phyloP scores from a whole-genome alignment of 1,284 basidiomycete species.

The Schizopora paradoxa region DNA sequence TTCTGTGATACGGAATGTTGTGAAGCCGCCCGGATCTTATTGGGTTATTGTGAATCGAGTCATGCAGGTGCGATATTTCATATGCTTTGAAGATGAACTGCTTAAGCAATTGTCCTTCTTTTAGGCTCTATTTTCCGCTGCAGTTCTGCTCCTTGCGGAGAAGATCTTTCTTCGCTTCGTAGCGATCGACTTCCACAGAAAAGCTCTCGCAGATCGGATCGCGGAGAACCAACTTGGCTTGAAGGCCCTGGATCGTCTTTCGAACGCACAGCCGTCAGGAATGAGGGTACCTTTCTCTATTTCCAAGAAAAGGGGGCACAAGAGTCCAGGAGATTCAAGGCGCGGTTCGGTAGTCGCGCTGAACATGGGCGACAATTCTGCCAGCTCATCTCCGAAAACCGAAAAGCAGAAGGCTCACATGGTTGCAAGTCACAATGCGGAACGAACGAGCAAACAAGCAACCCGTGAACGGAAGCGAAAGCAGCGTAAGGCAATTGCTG shows the following conservation, averaged over 20 bases:
- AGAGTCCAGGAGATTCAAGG: slow-evolving; percentile 24
- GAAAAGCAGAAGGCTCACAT: slow-evolving; percentile 9
- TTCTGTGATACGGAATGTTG: slow-evolving; percentile 50
- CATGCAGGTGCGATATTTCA: slow-evolving; percentile 47
- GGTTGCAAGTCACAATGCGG: slow-evolving; percentile 9
- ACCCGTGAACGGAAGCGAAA: slow-evolving; percentile 37
- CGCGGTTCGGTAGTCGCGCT: slow-evolving; percentile 29
- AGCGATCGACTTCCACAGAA: slow-evolving; percentile 74
- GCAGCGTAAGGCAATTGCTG: slow-evolving; percentile 49
- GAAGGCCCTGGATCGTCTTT: slow-evolving; percentile 62
- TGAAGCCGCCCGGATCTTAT: slow-evolving; percentile 57
- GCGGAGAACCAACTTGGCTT: slow-evolving; percentile 64
- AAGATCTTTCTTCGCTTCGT: slow-evolving; percentile 69
- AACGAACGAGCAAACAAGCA: slow-evolving; percentile 15
- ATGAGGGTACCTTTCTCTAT: slow-evolving; percentile 27
- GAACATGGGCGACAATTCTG: slow-evolving; percentile 10
- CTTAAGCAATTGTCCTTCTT: background rate
- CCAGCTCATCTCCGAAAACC: background rate
- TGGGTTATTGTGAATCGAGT: slow-evolving; percentile 66
- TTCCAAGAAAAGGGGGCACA: slow-evolving; percentile 32
- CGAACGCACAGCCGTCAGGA: slow-evolving; percentile 48
- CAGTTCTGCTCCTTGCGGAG: slow-evolving; percentile 59
- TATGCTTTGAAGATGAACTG: background rate
- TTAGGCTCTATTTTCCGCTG: slow-evolving; percentile 60
- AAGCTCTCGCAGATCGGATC: slow-evolving; percentile 66